phyloP scores from a whole-genome alignment of 345 rosid genomes.

The Pugionium cornutum region DNA sequence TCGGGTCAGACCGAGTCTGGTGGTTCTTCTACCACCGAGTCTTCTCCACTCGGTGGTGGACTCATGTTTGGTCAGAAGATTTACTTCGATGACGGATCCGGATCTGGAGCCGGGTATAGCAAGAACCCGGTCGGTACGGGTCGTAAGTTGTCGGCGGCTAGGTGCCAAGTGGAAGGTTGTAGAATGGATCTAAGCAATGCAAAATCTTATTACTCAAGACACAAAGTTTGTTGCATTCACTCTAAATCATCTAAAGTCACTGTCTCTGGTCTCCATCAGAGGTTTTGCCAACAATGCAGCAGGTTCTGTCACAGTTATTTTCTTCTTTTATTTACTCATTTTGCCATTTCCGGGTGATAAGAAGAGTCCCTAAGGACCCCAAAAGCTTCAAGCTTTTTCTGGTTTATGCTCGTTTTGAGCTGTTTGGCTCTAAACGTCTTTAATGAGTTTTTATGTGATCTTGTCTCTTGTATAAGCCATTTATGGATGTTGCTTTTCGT shows the following conservation, averaged over 20 bases:
- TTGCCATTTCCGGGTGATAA: slow-evolving; percentile 22
- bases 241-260: slow-evolving; percentile 73
- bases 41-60: slow-evolving; percentile 53
- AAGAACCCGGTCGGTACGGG: slow-evolving; percentile 40
- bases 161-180: slow-evolving; percentile 83
- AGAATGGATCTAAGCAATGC: slow-evolving; percentile 41
- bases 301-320: slow-evolving; percentile 47
- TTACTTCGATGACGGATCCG: slow-evolving; percentile 67
- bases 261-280: slow-evolving; percentile 63
- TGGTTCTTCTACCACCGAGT: slow-evolving; percentile 51
- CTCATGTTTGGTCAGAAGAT: slow-evolving; percentile 75
- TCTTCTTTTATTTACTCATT: slow-evolving; percentile 3
- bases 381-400: slow-evolving; percentile 22
- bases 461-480: slow-evolving; percentile 27
- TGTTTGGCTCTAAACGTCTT: slow-evolving; percentile 30
- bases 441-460: slow-evolving; percentile 29
- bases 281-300: slow-evolving; percentile 68
- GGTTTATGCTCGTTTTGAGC: slow-evolving; percentile 15
- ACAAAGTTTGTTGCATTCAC: slow-evolving; percentile 83
- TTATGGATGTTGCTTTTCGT: slow-evolving; percentile 22
- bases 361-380: slow-evolving; percentile 3
- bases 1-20: slow-evolving; percentile 49
- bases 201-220: slow-evolving; percentile 91
- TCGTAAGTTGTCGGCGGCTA: slow-evolving; percentile 50
- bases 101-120: slow-evolving; percentile 39